Evolutionary conservation across 2,329 filamentous ascomycete species (phyloP).

Genomic region (Blastomyces parvus): DNA sequence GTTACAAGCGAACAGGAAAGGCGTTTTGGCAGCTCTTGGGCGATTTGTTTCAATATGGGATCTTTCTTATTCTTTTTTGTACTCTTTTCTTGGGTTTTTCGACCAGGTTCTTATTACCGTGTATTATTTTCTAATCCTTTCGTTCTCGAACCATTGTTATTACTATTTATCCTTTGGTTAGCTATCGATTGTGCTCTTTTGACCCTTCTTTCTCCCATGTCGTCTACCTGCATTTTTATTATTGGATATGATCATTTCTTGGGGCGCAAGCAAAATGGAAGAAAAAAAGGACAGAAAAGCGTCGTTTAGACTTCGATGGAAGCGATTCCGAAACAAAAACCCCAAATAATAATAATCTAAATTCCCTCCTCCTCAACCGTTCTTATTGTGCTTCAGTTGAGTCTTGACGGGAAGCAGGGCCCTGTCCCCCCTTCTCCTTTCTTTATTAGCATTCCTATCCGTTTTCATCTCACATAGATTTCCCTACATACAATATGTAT

Average conservation of each 20-base stretch:
- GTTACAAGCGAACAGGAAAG: conserved; percentile 1
- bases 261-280: neutral
- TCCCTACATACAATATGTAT: neutral
- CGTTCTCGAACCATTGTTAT: neutral
- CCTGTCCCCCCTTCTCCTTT: neutral
- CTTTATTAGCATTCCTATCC: neutral
- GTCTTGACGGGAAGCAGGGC: no score
- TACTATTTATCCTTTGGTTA: neutral
- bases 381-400: no score
- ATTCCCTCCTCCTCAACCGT: neutral
- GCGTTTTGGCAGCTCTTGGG: neutral
- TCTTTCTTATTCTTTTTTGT: neutral
- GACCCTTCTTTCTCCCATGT: neutral
- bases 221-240: neutral
- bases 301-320: neutral
- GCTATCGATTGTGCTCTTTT: neutral
- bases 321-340: neutral
- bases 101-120: neutral
- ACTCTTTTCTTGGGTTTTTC: neutral
- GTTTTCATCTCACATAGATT: neutral
- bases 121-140: neutral
- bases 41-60: neutral
- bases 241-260: neutral
- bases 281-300: neutral
- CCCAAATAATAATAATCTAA: neutral